Evolutionary conservation across 2,329 filamentous ascomycete species (phyloP), one percentile per base, ranked within the genome.

Genomic region (Zymoseptoria passerinii): DNA sequence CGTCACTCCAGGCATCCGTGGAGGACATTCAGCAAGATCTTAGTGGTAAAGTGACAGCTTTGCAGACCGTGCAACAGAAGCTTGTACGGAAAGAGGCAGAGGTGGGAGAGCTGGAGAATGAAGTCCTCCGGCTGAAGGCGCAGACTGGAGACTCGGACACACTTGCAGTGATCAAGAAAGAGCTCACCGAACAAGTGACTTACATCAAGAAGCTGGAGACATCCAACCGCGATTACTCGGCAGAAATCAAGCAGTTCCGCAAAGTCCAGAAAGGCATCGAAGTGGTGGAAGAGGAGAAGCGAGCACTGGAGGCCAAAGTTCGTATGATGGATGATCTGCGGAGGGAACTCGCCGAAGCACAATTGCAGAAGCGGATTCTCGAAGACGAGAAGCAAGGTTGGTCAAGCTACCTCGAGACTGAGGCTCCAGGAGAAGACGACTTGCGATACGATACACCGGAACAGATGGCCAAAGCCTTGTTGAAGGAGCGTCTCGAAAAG

Each of bases 281-380:
- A 69, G 83, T 99, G 1, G 88, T 97, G 0, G 91, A 99, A 71
- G 94, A 99, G 72, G 91, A 99, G 76, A 97, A 97, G 78, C 81
- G 89, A 61, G 83, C 85, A 0, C 76, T 99, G 20, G 87, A 94
- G 72, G 84, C 86, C 29, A 90, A 85, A 68, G 72, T 99, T 1
- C 85, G 90, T 60, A 79, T 87, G 44, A 87, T 92, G 73, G 84
- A 89, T 58, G 80, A 83, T 10, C 69, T 96, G 8, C 85, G 94
- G 68, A 79, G 83, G 28, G 89, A 96, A 69, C 78, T 97, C 10
- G 81, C 83, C 8, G 92, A 96, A 70, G 83, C 88, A 19, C 83
- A 88, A 61, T 80, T 95, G 48, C 91, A 96, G 68, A 86, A 89
- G 56, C 89, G 95, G 68, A 82, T 92, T 3, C 77, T 99, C 0